Percentiles rank a stretch among this genome's conserved stretches.
These are phyloP conservation scores for Periconia sp. DNA, from an alignment of 2,329 filamentous ascomycete genomes.

Conservation along the genomic window DNA sequence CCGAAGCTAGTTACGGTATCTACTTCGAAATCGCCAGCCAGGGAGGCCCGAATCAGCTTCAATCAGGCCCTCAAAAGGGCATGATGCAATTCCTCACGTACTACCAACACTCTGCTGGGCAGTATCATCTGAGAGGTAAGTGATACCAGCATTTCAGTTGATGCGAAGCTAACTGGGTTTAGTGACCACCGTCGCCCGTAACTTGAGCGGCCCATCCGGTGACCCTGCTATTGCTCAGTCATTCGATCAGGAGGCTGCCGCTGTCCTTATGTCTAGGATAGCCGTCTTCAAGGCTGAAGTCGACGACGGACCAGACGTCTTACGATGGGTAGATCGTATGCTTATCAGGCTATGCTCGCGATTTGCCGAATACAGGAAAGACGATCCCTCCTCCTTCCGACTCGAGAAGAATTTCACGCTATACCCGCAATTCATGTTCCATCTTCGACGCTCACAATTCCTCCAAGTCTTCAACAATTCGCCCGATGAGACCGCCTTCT, in stretches of 20 bases:
- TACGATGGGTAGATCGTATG: conserved; percentile 98
- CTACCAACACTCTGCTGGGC: conserved; percentile 95
- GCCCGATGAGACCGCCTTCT: conserved; percentile 98
- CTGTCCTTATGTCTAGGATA: conserved; percentile 98
- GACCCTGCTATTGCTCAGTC: conserved; percentile 95
- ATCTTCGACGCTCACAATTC: conserved; percentile 95
- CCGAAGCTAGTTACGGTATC: conserved; percentile 88
- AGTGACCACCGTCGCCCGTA: conserved; percentile 91
- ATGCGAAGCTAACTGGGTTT: conserved; percentile 15
- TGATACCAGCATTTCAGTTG: not conserved
- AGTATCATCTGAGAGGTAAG: conserved; percentile 80
- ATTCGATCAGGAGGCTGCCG: conserved; percentile 97
- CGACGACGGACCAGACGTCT: conserved; percentile 96
- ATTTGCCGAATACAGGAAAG: conserved; percentile 97
- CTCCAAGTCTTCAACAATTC: conserved; percentile 99
- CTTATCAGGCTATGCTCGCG: conserved; percentile 93
- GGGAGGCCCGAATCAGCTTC: conserved; percentile 82
- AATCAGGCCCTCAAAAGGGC: conserved; percentile 86
- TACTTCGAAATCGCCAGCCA: conserved; percentile 98
- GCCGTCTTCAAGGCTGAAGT: conserved; percentile 99
- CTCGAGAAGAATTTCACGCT: conserved; percentile 97
- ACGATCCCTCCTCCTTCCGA: conserved; percentile 93
- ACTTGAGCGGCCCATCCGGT: conserved; percentile 89
- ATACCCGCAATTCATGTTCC: conserved; percentile 99
- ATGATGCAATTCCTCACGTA: conserved; percentile 99